These are phyloP conservation scores for Hypericum androsaemum DNA, from an alignment of 345 rosid species.

Conservation along the genomic window DNA sequence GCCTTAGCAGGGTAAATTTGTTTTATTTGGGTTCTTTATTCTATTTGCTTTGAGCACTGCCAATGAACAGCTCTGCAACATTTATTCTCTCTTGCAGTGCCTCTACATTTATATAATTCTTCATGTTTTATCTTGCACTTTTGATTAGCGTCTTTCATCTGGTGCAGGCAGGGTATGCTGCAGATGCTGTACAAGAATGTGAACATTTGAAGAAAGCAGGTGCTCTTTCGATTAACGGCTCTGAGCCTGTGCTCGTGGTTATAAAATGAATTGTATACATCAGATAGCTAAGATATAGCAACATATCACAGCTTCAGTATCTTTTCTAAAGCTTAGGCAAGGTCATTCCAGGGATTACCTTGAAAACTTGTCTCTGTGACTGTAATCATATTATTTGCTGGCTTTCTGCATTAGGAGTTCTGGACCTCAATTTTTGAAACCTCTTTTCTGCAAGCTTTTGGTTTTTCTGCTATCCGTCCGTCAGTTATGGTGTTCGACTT, in stretches of 20 bases:
- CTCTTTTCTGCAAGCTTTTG: no score
- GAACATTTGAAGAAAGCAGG: slow-evolving; percentile 56
- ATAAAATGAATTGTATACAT: not conserved
- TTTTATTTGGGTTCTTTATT: slow-evolving; percentile 5
- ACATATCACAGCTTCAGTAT: no score
- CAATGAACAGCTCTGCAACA: slow-evolving; percentile 1
- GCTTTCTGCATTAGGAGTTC: no score
- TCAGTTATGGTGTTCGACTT: no score
- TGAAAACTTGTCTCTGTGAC: no score
- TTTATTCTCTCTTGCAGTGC: not conserved
- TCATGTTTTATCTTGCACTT: slow-evolving; percentile 3
- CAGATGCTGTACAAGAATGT: slow-evolving; percentile 65
- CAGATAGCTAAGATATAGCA: not conserved
- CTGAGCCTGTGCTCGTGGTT: not conserved
- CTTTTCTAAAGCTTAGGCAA: no score
- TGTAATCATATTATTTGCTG: no score
- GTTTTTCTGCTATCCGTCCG: no score
- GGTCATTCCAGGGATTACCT: no score
- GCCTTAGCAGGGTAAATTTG: slow-evolving; percentile 54
- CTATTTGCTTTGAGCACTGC: not conserved
- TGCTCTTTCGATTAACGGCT: slow-evolving; percentile 8
- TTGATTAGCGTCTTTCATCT: slow-evolving; percentile 12
- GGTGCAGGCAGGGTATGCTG: slow-evolving; percentile 46
- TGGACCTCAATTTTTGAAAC: no score
- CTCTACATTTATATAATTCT: slow-evolving; percentile 1